phyloP scores from a whole-genome alignment of 148 eudicot genomes.

The Rhododendron simsii region DNA sequence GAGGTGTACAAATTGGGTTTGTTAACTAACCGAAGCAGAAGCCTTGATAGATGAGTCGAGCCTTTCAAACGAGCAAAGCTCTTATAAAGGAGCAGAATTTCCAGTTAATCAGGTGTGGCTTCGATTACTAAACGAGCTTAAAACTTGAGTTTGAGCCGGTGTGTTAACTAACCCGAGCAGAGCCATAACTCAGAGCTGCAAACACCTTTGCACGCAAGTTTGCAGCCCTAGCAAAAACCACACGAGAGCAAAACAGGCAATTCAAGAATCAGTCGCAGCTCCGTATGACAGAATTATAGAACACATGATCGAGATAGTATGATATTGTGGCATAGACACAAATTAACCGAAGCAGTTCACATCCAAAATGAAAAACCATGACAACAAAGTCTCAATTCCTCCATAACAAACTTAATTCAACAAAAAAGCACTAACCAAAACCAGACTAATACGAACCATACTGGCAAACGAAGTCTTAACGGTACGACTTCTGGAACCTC shows the following conservation, averaged over 20 bases:
- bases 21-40: too few relatives aligned
- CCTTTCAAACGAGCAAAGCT: background rate
- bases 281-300: background rate
- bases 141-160: background rate
- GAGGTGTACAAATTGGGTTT: background rate
- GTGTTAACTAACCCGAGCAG: background rate
- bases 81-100: too few relatives aligned
- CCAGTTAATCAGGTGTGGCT: background rate
- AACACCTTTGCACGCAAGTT: background rate
- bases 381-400: background rate
- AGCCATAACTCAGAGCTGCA: background rate
- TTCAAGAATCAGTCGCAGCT: background rate
- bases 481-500: constrained; percentile 57
- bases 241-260: background rate
- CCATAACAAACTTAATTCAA: background rate
- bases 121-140: too few relatives aligned
- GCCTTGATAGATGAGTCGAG: background rate
- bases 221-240: too few relatives aligned
- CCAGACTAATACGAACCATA: background rate
- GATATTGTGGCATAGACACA: background rate
- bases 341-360: background rate
- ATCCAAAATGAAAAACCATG: background rate
- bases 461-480: constrained; percentile 15
- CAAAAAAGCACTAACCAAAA: background rate
- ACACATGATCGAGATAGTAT: background rate